Percentiles rank a stretch among this genome's conserved stretches.
Evolutionary conservation across 371 early-diverging fungal genomes (phyloP).

Genomic region (Lichtheimia corymbifera): DNA sequence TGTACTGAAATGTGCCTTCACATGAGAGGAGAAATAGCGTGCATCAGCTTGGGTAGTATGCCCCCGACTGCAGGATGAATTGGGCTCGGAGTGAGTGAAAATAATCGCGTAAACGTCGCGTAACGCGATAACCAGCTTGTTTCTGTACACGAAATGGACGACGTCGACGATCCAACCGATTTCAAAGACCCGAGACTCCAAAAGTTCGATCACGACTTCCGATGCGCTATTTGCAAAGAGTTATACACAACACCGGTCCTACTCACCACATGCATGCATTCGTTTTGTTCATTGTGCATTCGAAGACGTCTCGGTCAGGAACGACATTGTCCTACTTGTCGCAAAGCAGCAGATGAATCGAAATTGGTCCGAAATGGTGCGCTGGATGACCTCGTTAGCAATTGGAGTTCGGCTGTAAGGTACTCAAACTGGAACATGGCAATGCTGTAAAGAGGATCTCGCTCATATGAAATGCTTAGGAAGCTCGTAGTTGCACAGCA

Average conservation of each 20-base stretch:
- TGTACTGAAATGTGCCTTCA: no score
- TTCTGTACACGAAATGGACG: slow-evolving; percentile 8
- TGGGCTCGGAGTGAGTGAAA: no score
- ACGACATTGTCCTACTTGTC: slow-evolving; percentile 57
- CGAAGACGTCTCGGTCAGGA: slow-evolving; percentile 55
- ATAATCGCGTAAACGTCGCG: no score
- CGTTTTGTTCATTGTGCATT: slow-evolving; percentile 69
- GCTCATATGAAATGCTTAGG: no score
- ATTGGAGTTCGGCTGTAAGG: slow-evolving; percentile 15
- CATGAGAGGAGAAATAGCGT: no score
- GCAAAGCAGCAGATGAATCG: slow-evolving; percentile 31
- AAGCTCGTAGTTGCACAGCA: no score
- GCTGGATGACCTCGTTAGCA: slow-evolving; percentile 37
- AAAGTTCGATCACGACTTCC: slow-evolving; percentile 58
- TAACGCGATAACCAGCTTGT: no score
- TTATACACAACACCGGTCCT: slow-evolving; percentile 57
- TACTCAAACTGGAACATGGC: not conserved
- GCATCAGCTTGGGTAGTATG: no score
- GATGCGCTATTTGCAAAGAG: slow-evolving; percentile 73
- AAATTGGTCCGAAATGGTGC: slow-evolving; percentile 40
- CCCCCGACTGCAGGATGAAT: no score
- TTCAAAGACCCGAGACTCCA: slow-evolving; percentile 25
- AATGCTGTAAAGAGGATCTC: no score
- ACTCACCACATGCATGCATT: slow-evolving; percentile 57
- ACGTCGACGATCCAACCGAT: slow-evolving; percentile 25